phyloP scores from a whole-genome alignment of 495 filamentous ascomycete species.

The Lepraria neglecta region DNA sequence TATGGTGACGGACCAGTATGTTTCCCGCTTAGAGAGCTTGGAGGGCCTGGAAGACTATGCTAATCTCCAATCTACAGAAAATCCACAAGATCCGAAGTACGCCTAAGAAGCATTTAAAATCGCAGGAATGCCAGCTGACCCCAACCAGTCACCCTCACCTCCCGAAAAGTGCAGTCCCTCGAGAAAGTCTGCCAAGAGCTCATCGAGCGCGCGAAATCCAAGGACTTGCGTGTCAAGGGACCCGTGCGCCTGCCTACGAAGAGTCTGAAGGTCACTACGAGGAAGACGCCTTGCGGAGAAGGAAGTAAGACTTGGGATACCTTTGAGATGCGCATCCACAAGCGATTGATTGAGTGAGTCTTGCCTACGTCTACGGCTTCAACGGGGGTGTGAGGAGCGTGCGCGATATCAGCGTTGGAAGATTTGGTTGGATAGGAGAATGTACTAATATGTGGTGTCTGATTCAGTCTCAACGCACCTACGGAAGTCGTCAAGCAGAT shows the following conservation, averaged over 20 bases:
- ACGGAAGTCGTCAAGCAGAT: conserved; percentile 99
- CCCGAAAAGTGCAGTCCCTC: conserved; percentile 82
- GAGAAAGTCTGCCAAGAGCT: conserved; percentile 99
- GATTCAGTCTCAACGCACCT: conserved; percentile 76
- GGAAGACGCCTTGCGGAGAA: conserved; percentile 97
- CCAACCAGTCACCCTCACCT: conserved; percentile 70
- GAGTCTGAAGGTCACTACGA: conserved; percentile 89
- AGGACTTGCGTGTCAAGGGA: conserved; percentile 97
- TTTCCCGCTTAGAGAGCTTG: conserved; percentile 19
- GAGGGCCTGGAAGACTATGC: neutral
- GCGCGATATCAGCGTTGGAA: too few relatives aligned
- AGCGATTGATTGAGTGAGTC: conserved; percentile 88
- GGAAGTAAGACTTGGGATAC: conserved; percentile 99
- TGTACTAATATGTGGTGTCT: neutral
- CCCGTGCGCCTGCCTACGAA: conserved; percentile 98
- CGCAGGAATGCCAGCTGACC: neutral
- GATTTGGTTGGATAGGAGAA: neutral
- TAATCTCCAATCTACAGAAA: conserved; percentile 50
- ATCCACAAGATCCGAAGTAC: conserved; percentile 87
- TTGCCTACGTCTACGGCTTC: neutral
- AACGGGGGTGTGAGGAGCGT: neutral
- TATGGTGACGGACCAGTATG: conserved; percentile 75
- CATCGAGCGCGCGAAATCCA: conserved; percentile 96
- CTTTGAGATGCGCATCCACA: conserved; percentile 99
- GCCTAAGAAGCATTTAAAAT: neutral